Percentiles rank a stretch among this genome's conserved stretches.
phyloP scores from a whole-genome alignment of 352 stramenopile genomes.

The Nothophytophthora sp. region DNA sequence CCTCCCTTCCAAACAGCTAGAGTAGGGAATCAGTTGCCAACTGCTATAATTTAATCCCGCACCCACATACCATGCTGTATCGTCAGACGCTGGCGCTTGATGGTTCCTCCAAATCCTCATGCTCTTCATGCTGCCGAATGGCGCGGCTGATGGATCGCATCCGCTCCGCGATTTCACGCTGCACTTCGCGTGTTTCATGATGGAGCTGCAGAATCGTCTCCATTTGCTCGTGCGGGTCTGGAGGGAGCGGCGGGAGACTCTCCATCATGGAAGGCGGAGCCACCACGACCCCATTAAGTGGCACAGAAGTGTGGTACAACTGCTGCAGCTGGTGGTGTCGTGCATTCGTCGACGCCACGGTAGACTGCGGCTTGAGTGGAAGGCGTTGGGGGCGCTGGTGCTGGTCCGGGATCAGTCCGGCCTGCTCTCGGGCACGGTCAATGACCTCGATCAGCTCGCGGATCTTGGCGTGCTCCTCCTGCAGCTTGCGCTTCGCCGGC shows the following conservation, averaged over 20 bases:
- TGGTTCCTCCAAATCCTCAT: constrained; percentile 45
- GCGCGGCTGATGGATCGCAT: constrained; percentile 39
- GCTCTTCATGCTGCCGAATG: constrained; percentile 36
- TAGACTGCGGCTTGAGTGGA: constrained; percentile 1
- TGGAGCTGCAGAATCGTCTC: constrained; percentile 58
- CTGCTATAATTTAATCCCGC: constrained; percentile 20
- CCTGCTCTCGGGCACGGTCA: constrained; percentile 42
- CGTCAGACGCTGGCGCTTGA: constrained; percentile 68
- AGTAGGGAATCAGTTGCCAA: constrained; percentile 6
- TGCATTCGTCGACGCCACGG: not conserved
- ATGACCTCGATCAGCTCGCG: constrained; percentile 63
- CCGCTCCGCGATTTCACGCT: constrained; percentile 53
- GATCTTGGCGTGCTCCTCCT: constrained; percentile 59
- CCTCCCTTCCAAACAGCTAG: not conserved
- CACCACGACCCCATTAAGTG: constrained; percentile 18
- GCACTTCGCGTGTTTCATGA: constrained; percentile 50
- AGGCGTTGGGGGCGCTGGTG: constrained; percentile 25
- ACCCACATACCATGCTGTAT: not conserved
- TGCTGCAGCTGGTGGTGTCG: constrained; percentile 8
- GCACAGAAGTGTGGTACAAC: too few species aligned
- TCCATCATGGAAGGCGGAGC: constrained; percentile 22
- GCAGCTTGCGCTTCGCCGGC: constrained; percentile 48
- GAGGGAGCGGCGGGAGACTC: constrained; percentile 14
- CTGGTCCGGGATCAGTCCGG: constrained; percentile 21
- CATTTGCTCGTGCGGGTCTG: constrained; percentile 42